Evolutionary conservation across 148 eudicot genomes (phyloP), one percentile per base, ranked within the genome.

Genomic region (Gaultheria prostrata): DNA sequence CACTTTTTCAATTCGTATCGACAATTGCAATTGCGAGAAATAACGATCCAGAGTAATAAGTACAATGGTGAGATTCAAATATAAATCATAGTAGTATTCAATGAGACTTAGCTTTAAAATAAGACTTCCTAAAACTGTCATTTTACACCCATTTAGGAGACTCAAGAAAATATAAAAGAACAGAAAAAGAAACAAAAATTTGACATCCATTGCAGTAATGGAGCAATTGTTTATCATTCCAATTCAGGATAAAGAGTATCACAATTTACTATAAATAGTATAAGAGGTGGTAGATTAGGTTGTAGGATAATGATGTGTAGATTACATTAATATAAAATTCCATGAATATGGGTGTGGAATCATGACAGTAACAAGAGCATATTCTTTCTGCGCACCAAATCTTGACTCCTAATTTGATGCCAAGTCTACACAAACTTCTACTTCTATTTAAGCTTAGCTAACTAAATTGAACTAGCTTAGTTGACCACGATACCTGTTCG

Each of bases 151-250:
- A 53, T 54, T 17, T 8, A 56, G 18, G 69, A 78, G 28, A 78
- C 67, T 15, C 46, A 39, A 59, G 12, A 10, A 35, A 32, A 17
- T 17, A 26, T 51, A 2, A 49, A 48, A 11, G 51, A n/a, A n/a
- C 24, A 45, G 0, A 21, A 46, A 46, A 75, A 75, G 80, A 77
- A 77, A 50, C 6, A 51, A n/a, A 50, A 51, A 56, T 26, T 20
- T 48, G 80, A 76, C 79, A 48, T 13, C 57, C 79, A 18, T 30
- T 54, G 26, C 48, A 54, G 30, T 17, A 33, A 51, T 54, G 80
- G 49, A 79, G 82, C 48, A 51, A 51, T 77, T 77, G 3, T 77
- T 78, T 54, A 78, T 12, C 63, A 78, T 17, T 53, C 21, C 48
- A 53, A 32, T 54, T 54, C 48, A 53, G 45, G 81, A 78, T 78